Conservation (phyloP, 805 yeast species). For the Saccharomycopsis guyanensis region DNA sequence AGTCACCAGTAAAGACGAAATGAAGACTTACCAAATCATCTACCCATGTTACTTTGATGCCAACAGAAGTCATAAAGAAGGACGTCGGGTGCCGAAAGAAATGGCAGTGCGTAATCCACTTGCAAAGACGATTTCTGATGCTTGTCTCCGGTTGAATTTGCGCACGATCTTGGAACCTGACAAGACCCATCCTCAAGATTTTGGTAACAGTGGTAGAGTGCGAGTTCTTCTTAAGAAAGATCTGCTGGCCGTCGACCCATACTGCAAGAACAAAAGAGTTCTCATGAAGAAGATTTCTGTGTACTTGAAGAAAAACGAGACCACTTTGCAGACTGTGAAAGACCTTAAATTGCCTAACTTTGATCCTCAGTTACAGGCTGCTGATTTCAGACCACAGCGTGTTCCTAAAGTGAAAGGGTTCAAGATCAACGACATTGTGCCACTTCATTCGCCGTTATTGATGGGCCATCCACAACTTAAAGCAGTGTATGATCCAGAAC, state of each 20-base stretch:
- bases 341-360: slow-evolving; percentile 55
- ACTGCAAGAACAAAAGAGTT: slow-evolving; percentile 52
- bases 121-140: slow-evolving; percentile 77
- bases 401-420: slow-evolving; percentile 80
- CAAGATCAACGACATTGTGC: slow-evolving; percentile 79
- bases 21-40: slow-evolving; percentile 62
- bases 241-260: slow-evolving; percentile 33
- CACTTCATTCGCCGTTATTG: slow-evolving; percentile 74
- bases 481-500: slow-evolving; percentile 48
- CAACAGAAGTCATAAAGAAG: slow-evolving; percentile 65
- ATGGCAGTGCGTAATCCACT: slow-evolving; percentile 80
- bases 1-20: slow-evolving; percentile 53
- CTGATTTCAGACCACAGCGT: slow-evolving; percentile 49
- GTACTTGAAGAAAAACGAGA: slow-evolving; percentile 59
- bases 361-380: slow-evolving; percentile 18
- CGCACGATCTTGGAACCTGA: slow-evolving; percentile 58
- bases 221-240: slow-evolving; percentile 58
- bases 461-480: slow-evolving; percentile 82
- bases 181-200: slow-evolving; percentile 92
- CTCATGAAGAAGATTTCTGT: slow-evolving; percentile 52
- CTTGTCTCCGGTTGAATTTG: slow-evolving; percentile 35
- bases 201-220: slow-evolving; percentile 96
- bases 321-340: slow-evolving; percentile 55
- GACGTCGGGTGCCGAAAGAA: slow-evolving; percentile 68
- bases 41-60: slow-evolving; percentile 93